Base-by-base conservation (phyloP, 306 rosid species). In the Mimosa bimucronata region DNA sequence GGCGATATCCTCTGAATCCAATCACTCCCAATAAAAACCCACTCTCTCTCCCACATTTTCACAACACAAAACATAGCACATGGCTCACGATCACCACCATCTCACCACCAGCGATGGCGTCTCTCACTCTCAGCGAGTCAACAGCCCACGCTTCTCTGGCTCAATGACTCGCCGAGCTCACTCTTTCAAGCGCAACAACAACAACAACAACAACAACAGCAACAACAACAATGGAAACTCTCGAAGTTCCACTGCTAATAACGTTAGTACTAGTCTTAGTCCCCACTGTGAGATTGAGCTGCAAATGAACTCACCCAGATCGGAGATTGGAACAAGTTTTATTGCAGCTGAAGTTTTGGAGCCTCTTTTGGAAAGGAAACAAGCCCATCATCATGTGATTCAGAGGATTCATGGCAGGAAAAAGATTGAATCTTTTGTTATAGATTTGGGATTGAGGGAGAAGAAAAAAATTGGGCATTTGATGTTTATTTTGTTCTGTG, bases 121-220 rank as follows among this genome's bases (percentile, higher is more conserved):
- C 72, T 77, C 98, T 2, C 97, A 95, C 72, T 77, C 98, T 3
- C 97, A 95, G 86, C 84, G 98, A 75, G 94, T 95, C 86, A 89
- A 88, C 87, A 89, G 96, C 83, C 98, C 99, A 8, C 88, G 99
- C 34, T 95, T 90, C 84, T 93, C 99, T 19, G 97, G 97, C 48
- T 87, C 98, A 34, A 89, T 95, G 89, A 95, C 98, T 84, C 99
- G 99, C 44, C 98, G 99, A 28, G 94, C 97, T 23, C 98, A 89
- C 72, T 93, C 99, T 16, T 95, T 95, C 93, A 95, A 93, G 84
- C 97, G 99, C 79, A 86, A 76, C 83, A 71, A 48, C 58, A 71
- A 42, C 50, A 72, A 5, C 52, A 68, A 4, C 74, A 66, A 5
- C 77, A 87, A 74, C 85, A 72, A 30, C 45, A 69, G 31, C 60